Evolutionary conservation across 1,139 yeast species (phyloP), one percentile per base, ranked within the genome.

Genomic region (Suhomyces ambrosiae): DNA sequence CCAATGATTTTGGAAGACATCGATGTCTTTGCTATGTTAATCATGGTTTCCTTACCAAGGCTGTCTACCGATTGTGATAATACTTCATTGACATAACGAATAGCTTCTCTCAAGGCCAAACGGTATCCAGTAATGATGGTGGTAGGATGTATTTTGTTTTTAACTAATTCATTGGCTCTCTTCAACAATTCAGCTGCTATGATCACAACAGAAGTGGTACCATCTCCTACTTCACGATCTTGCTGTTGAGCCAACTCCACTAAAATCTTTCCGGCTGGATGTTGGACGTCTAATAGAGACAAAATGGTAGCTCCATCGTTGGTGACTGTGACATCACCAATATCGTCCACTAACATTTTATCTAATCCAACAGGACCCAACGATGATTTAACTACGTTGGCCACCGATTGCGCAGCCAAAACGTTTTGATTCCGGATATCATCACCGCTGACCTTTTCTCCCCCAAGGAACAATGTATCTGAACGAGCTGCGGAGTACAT

Each of bases 241-340:
- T 94, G 99, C 62, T 94, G 98, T 62, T 92, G 97, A 3, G 98
- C 99, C 58, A 94, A 76, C 59, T 94, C 98, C 33, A 94, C 98
- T 46, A 94, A 73, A 50, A 94, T 92, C 67, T 88, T 89, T 15
- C 98, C 98, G 0, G 98, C 98, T 23, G 99, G 99, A 61, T 94
- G 99, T 65, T 94, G 97, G 37, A 94, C 97, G 60, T 94, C 98
- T 48, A 94, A 74, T 43, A 94, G 68, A 8, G 92, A 77, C 48
- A 94, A 73, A 50, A 94, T 94, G 7, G 98, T 94, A 40, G 99
- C 98, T 47, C 99, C 99, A 63, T 94, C 99, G 60, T 94, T 94
- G 37, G 99, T 94, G 38, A 94, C 97, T 5, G 97, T 90, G 33
- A 94, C 97, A 66, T 94, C 99, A 45, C 98, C 98, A 66, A 94